Evolutionary conservation across 768 basidiomycete genomes (phyloP).

Genomic region (Lentinula sp.): DNA sequence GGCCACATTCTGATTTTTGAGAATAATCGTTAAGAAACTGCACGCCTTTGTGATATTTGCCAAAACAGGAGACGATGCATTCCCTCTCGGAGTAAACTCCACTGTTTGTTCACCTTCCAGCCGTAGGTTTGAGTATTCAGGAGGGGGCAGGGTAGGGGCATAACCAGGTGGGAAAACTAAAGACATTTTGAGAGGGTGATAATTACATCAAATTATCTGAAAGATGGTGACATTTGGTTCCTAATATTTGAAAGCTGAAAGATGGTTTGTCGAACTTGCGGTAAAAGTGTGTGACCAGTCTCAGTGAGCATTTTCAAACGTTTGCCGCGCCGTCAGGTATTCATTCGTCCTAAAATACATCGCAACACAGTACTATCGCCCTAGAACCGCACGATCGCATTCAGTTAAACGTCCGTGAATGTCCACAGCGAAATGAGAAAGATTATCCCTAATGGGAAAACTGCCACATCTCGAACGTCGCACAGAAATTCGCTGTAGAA

Average conservation of each 20-base stretch:
- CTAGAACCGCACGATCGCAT: neutral
- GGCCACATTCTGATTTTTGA: slow-evolving; percentile 28
- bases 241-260: neutral
- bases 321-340: neutral
- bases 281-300: neutral
- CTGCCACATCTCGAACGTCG: slow-evolving; percentile 35
- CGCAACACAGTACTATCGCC: neutral
- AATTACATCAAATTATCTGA: neutral
- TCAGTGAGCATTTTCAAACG: neutral
- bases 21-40: slow-evolving; percentile 28
- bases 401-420: slow-evolving; percentile 9
- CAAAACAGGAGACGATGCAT: slow-evolving; percentile 7
- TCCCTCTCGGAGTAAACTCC: slow-evolving; percentile 29
- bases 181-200: neutral
- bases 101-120: slow-evolving; percentile 27
- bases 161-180: slow-evolving; percentile 5
- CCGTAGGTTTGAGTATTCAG: slow-evolving; percentile 26
- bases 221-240: neutral
- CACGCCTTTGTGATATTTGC: slow-evolving; percentile 25
- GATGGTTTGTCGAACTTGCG: neutral
- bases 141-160: slow-evolving; percentile 15
- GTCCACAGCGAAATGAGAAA: slow-evolving; percentile 31
- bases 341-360: neutral
- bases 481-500: slow-evolving; percentile 24
- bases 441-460: slow-evolving; percentile 36